Evolutionary conservation across 129 eudicot genomes (phyloP), one percentile per base, ranked within the genome.

Genomic region (Saussurea involucrata): DNA sequence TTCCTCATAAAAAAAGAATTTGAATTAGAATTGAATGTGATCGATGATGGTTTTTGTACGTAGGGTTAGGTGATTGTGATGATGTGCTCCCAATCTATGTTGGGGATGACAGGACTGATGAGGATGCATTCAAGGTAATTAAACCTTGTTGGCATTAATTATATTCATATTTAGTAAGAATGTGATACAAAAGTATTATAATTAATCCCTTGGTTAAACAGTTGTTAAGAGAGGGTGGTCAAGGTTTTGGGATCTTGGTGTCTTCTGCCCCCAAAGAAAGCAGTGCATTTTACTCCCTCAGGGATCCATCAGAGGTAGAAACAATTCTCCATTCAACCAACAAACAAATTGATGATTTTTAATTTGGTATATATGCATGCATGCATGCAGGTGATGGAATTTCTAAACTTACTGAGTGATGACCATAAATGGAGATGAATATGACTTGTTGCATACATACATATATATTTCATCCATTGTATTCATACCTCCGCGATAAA

Each of bases 101-200:
- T 55, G 96, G 96, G 60, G 96, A 90, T 80, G 96, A 90, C 66
- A 87, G 91, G 27, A 88, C 96, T 12, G 96, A 90, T 68, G 96
- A 90, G 81, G 96, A 90, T 76, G 96, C 96, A 40, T 88, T 90
- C 53, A 90, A 88, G 93, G 96, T 90, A 85, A n/a, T n/a, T n/a
- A n/a, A 61, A 32, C 21, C 33, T 18, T 24, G 69, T 37, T 24
- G 32, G 29, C 17, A 25, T 24, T 10, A 40, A 7, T 7, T 8
- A 28, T 28, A 28, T 28, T 1, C 3, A 28, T n/a, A 36, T 36
- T 8, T 36, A 36, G 12, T 36, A 36, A 36, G 44, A 36, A 36
- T 36, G 2, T 36, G 28, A 70, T 28, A 28, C 66, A 21, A 28
- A 63, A 63, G 0, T 40, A 64, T 60, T 21, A 6, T 27, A 25